Evolutionary conservation across 441 rosid species (phyloP).

Genomic region (Populus trichocarpa): DNA sequence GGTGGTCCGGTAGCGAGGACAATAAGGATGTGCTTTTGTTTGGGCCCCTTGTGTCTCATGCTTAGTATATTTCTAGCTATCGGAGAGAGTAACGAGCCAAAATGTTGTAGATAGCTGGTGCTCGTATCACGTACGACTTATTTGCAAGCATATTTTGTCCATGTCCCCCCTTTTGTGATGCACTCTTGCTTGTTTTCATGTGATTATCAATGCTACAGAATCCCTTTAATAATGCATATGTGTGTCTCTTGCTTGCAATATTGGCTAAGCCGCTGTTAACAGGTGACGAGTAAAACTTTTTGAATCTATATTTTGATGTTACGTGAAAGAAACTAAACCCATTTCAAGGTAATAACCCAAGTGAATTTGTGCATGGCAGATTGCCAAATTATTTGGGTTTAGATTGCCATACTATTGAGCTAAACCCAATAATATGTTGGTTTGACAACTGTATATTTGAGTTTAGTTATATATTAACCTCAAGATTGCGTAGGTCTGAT

Average conservation of each 20-base stretch:
- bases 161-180: not conserved
- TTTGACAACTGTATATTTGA: no score
- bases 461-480: no score
- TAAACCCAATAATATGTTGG: no score
- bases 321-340: no score
- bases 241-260: not conserved
- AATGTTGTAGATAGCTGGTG: not conserved
- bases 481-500: fast-evolving
- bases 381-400: no score
- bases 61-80: not conserved
- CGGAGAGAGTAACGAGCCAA: not conserved
- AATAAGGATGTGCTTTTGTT: not conserved
- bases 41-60: not conserved
- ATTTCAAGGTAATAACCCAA: no score
- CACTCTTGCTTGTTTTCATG: not conserved
- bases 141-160: not conserved
- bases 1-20: not conserved
- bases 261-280: not conserved
- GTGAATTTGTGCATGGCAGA: no score
- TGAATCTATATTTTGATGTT: no score
- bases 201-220: not conserved
- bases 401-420: no score
- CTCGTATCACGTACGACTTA: not conserved
- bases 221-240: not conserved
- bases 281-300: no score